Base-by-base conservation (phyloP, 2,329 filamentous ascomycete species). In the Sphaerulina vaccinii region DNA sequence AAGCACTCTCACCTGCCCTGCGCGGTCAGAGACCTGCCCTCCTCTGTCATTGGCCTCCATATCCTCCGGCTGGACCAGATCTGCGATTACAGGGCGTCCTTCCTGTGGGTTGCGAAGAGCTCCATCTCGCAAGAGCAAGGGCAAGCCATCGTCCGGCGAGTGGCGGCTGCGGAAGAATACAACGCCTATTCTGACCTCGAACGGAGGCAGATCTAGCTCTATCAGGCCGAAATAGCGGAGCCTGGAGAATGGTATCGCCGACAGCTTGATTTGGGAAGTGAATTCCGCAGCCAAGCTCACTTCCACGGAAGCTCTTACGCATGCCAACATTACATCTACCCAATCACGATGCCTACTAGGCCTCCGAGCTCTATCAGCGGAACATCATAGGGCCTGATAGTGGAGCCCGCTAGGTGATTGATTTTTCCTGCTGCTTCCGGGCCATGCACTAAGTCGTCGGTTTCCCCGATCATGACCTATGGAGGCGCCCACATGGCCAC, bases 381-480 rank as follows among this genome's bases (percentile, higher is more conserved):
- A 35, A 54, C 51, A 49, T 54, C 45, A 46, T 49, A 39, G 46
- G 32, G 24, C 35, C 51, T 38, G 29, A 23, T n/a, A n/a, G 41
- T 33, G 46, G 51, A 29, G 39, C 21, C 22, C 21, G 46, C 40
- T 42, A 35, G 51, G 42, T 40, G 42, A 36, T 43, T 29, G 46
- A 54, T 50, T 54, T 47, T 54, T 51, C 46, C 52, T 50, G 37
- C 35, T 37, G 47, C 38, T 39, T 43, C 51, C 46, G 40, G 19
- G 23, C 24, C 39, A 40, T 37, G 37, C n/a, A 42, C 42, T 47
- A 49, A 49, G 37, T 11, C 39, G 23, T 32, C 38, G 32, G 54
- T 47, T 58, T 54, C 52, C 55, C 58, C 58, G 56, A 35, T 33
- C 46, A 45, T 46, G 53, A 49, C 58, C 58, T 60, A 55, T 58